Base-by-base conservation (phyloP, 331 rosid genomes). In the Quercus phellos region DNA sequence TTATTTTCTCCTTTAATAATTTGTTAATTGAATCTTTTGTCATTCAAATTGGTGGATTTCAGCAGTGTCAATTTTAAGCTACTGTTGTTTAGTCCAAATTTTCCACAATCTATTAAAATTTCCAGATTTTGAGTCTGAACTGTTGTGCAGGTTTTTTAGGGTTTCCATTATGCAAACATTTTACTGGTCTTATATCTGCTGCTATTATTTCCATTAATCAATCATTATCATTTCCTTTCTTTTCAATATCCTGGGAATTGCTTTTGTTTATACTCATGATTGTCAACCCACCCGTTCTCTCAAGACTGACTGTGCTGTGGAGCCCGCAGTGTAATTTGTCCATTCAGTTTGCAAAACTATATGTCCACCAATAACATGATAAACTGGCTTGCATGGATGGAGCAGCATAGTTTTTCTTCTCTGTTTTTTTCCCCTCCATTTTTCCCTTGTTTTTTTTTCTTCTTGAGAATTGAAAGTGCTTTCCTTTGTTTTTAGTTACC, bases 11-110 rank as follows among this genome's bases (percentile, higher is more conserved):
- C 43, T 19, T 68, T 22, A 16, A 24, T 63, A 58, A 63, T 66
- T 63, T 19, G 72, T 77, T 70, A 74, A 68, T 38, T 74, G 74
- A 69, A 60, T 26, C n/a, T 38, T 68, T 78, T 77, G 55, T 27
- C 54, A 51, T 54, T 51, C 9, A 7, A 51, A 59, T 68, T 67
- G 51, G 1, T 56, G 63, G 24, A 73, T 22, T 21, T 42, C 43
- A 7, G 58, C 27, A 46, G 69, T 22, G 38, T 35, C 21, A 58
- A 55, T 55, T n/a, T 63, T 19, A 5, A 38, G 51, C 77, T 54
- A 13, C 32, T 17, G 69, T 30, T 63, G 43, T 63, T 30, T 63
- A 9, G 70, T 63, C 19, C 70, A 30, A 34, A 46, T 66, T 1
- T 35, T 18, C 38, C 38, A 61, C 29, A 14, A 26, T 61, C 38